Evolutionary conservation across 352 stramenopile genomes (phyloP).

Genomic region (Elongisporangium undulatum): DNA sequence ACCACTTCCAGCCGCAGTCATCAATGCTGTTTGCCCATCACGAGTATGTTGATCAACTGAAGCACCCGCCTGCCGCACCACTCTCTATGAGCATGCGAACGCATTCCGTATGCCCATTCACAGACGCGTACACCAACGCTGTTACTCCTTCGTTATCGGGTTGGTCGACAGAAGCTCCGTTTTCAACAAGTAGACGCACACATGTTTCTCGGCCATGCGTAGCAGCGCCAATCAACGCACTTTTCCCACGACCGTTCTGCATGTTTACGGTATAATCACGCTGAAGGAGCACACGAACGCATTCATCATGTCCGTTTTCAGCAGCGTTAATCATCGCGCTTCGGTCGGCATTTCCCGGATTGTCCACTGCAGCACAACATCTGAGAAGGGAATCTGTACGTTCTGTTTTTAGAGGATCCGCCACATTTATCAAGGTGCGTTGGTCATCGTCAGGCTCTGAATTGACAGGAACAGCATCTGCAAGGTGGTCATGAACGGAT

Average conservation of each 20-base stretch:
- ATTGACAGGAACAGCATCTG: background rate
- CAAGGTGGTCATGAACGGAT: background rate
- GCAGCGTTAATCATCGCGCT: background rate
- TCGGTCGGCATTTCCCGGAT: background rate
- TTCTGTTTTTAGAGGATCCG: background rate
- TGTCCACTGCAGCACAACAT: background rate
- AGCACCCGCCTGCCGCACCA: constrained; percentile 7
- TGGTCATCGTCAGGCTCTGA: background rate
- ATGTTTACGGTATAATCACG: background rate
- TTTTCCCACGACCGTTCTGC: background rate
- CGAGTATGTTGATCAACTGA: constrained; percentile 12
- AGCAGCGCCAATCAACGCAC: constrained; percentile 10
- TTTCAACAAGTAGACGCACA: background rate
- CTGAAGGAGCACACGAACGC: background rate
- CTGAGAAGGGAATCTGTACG: background rate
- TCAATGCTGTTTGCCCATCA: constrained; percentile 12
- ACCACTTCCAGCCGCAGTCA: constrained; percentile 12
- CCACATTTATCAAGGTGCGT: background rate
- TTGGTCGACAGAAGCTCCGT: background rate
- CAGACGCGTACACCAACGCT: constrained; percentile 1
- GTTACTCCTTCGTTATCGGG: background rate
- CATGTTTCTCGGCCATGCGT: constrained; percentile 2
- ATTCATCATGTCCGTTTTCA: background rate
- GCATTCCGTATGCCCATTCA: background rate
- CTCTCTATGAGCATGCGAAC: constrained; percentile 9